Evolutionary conservation across 2,329 filamentous ascomycete species (phyloP).

Genomic region (Alternaria sp.): DNA sequence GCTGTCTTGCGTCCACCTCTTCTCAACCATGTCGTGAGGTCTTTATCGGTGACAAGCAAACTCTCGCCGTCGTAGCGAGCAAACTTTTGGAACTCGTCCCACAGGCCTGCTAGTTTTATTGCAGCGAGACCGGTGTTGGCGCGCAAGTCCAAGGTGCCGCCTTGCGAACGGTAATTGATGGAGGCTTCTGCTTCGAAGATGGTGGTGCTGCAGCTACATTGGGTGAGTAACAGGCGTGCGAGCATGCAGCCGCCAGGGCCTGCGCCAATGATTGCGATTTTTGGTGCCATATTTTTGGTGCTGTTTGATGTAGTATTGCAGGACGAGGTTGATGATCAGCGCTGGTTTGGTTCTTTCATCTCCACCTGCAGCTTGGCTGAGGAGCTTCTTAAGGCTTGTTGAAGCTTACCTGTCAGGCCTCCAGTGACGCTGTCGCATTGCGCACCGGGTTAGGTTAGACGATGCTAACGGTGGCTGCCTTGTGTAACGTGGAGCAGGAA

Average conservation of each 20-base stretch:
- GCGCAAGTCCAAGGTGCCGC: slow-evolving; percentile 62
- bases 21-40: slow-evolving; percentile 30
- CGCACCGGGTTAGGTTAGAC: neutral
- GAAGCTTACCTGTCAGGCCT: neutral
- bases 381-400: neutral
- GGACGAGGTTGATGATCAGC: neutral
- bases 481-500: neutral
- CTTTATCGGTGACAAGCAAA: slow-evolving; percentile 51
- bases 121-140: slow-evolving; percentile 58
- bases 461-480: neutral
- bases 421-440: neutral
- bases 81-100: slow-evolving; percentile 54
- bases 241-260: slow-evolving; percentile 58
- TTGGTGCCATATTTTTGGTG: slow-evolving; percentile 16
- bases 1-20: slow-evolving; percentile 14
- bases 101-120: slow-evolving; percentile 57
- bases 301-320: neutral
- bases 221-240: slow-evolving; percentile 58
- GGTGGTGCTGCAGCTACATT: slow-evolving; percentile 51
- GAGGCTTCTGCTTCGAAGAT: slow-evolving; percentile 55
- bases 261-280: slow-evolving; percentile 49
- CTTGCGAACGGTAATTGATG: slow-evolving; percentile 37
- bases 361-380: neutral
- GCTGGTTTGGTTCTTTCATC: neutral
- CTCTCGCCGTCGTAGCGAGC: slow-evolving; percentile 53